A percentile compares a stretch with the other conserved stretches of the same genome.
Conservation (phyloP, 2,329 filamentous ascomycete species). For the Fusarium staphyleae region DNA sequence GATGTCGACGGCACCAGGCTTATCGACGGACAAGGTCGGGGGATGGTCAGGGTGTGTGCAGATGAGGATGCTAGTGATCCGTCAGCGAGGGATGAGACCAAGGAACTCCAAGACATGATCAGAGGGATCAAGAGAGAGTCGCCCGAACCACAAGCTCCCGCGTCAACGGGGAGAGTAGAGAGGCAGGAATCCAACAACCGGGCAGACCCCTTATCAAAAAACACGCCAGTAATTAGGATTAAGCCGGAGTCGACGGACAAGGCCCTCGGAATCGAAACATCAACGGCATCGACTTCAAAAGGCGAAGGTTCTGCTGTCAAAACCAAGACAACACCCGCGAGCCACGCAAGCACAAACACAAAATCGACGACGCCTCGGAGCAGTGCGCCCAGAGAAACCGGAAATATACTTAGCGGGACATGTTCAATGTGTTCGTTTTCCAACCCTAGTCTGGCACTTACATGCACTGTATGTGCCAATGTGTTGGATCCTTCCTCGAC, state of each 20-base stretch:
- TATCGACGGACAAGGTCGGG: slow-evolving; percentile 69
- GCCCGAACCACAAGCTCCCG: neutral
- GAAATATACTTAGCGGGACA: neutral
- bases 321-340: neutral
- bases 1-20: slow-evolving; percentile 71
- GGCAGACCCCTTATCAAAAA: neutral
- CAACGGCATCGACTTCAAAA: neutral
- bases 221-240: slow-evolving; percentile 3
- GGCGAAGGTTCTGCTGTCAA: neutral
- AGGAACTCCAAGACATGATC: slow-evolving; percentile 65
- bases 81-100: slow-evolving; percentile 57
- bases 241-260: slow-evolving; percentile 20
- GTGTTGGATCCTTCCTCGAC: slow-evolving; percentile 66
- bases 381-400: neutral
- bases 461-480: slow-evolving; percentile 74
- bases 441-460: slow-evolving; percentile 62
- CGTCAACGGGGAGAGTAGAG: neutral
- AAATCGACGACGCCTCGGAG: neutral
- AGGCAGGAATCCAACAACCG: neutral
- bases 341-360: neutral
- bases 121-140: slow-evolving; percentile 37
- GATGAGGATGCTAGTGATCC: slow-evolving; percentile 66
- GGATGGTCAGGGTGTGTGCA: slow-evolving; percentile 77
- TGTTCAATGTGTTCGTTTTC: slow-evolving; percentile 74
- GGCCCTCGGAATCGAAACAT: neutral